Conservation (phyloP, 768 basidiomycete species). For the Phaffia australis region DNA sequence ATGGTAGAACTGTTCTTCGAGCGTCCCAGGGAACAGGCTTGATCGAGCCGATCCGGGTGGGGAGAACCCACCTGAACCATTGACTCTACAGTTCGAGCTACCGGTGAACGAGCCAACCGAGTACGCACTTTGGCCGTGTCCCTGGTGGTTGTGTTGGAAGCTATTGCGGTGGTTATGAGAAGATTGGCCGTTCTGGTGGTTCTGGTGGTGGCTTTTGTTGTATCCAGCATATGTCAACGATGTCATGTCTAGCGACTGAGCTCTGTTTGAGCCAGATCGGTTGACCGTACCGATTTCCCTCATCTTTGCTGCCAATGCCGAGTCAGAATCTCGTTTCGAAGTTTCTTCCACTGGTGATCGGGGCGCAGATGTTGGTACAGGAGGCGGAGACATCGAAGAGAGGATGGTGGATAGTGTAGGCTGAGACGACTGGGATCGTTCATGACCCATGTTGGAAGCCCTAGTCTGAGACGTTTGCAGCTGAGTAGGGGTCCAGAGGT, state of each 20-base stretch:
- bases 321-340: slow-evolving; percentile 70
- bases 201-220: not conserved
- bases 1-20: not conserved
- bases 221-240: slow-evolving; percentile 52
- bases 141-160: not conserved
- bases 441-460: slow-evolving; percentile 33
- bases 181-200: not conserved
- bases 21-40: not conserved
- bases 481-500: slow-evolving; percentile 8
- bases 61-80: not conserved
- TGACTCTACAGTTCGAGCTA: not conserved
- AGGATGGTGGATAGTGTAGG: slow-evolving; percentile 28
- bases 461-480: slow-evolving; percentile 1
- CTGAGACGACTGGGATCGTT: slow-evolving; percentile 3
- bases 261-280: slow-evolving; percentile 70
- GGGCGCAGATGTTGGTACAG: slow-evolving; percentile 1
- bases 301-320: slow-evolving; percentile 68
- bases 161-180: not conserved
- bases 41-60: slow-evolving; percentile 1
- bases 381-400: slow-evolving; percentile 8
- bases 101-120: no score
- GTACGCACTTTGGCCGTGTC: not conserved
- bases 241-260: slow-evolving; percentile 79
- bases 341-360: slow-evolving; percentile 63
- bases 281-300: slow-evolving; percentile 51